These are phyloP conservation scores for Pestalotiopsis sp. DNA, from an alignment of 2,329 filamentous ascomycete genomes.

Conservation along the genomic window DNA sequence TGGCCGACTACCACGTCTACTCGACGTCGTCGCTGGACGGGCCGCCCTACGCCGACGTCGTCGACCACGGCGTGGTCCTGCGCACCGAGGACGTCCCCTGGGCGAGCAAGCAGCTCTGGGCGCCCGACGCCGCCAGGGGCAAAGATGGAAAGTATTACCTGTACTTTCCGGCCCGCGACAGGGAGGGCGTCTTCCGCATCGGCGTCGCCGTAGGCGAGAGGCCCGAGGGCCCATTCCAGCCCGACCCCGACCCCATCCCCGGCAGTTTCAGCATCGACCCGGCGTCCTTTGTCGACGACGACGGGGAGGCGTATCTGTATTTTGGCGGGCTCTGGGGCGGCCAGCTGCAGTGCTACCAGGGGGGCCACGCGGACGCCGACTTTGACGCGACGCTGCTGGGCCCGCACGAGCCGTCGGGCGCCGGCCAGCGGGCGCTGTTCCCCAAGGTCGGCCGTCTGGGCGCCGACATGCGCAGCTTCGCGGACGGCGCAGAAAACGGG, in stretches of 20 bases:
- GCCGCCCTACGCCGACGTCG: conserved; percentile 56
- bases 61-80: conserved; percentile 73
- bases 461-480: conserved; percentile 67
- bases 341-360: conserved; percentile 75
- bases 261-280: conserved; percentile 79
- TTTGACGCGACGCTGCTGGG: conserved; percentile 60
- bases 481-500: conserved; percentile 29
- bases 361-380: conserved; percentile 41
- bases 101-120: conserved; percentile 81
- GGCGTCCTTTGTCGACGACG: conserved; percentile 70
- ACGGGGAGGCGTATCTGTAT: conserved; percentile 67
- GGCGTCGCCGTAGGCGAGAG: conserved; percentile 67
- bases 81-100: conserved; percentile 69
- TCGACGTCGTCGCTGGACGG: conserved; percentile 50
- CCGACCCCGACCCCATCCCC: conserved; percentile 64
- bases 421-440: conserved; percentile 58
- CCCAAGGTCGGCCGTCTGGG: conserved; percentile 68
- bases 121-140: conserved; percentile 68
- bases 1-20: conserved; percentile 83
- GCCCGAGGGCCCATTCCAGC: conserved; percentile 70
- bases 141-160: conserved; percentile 73
- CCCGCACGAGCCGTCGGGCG: conserved; percentile 60
- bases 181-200: conserved; percentile 70
- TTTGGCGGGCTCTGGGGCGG: conserved; percentile 83
- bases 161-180: conserved; percentile 76